phyloP scores from a whole-genome alignment of 768 basidiomycete genomes.

The Boletus tylopilopsis region DNA sequence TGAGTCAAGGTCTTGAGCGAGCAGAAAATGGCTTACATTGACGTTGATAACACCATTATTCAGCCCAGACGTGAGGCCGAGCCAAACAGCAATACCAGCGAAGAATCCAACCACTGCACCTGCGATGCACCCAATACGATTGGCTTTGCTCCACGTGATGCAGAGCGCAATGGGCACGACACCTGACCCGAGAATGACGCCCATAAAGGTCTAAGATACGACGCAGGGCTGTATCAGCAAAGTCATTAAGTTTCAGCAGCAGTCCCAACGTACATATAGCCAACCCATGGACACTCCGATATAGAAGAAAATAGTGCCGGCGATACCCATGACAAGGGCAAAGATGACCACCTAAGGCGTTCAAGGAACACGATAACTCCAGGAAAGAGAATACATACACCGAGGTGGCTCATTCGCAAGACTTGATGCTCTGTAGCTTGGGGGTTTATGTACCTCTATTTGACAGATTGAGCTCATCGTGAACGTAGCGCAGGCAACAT shows the following conservation, averaged over 20 bases:
- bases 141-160: slow-evolving; percentile 83
- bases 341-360: slow-evolving; percentile 55
- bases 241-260: too few species aligned
- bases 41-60: slow-evolving; percentile 74
- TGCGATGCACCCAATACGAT: slow-evolving; percentile 78
- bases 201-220: slow-evolving; percentile 84
- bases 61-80: slow-evolving; percentile 70
- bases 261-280: slow-evolving; percentile 66
- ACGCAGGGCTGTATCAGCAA: background rate
- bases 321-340: slow-evolving; percentile 76
- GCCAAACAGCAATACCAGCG: slow-evolving; percentile 76
- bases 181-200: slow-evolving; percentile 77
- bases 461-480: background rate
- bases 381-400: slow-evolving; percentile 37
- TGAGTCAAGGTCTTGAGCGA: background rate
- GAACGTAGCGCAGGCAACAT: background rate
- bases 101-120: slow-evolving; percentile 70
- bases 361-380: background rate
- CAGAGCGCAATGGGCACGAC: slow-evolving; percentile 86
- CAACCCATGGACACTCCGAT: slow-evolving; percentile 93
- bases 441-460: slow-evolving; percentile 75
- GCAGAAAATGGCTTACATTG: slow-evolving; percentile 36
- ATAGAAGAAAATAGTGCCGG: slow-evolving; percentile 82
- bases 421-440: slow-evolving; percentile 72
- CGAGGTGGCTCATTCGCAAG: slow-evolving; percentile 61